Percentiles rank a stretch among this genome's conserved stretches.
Conservation (phyloP, 2,329 filamentous ascomycete species). For the Mycosphaerelloides madeirae region DNA sequence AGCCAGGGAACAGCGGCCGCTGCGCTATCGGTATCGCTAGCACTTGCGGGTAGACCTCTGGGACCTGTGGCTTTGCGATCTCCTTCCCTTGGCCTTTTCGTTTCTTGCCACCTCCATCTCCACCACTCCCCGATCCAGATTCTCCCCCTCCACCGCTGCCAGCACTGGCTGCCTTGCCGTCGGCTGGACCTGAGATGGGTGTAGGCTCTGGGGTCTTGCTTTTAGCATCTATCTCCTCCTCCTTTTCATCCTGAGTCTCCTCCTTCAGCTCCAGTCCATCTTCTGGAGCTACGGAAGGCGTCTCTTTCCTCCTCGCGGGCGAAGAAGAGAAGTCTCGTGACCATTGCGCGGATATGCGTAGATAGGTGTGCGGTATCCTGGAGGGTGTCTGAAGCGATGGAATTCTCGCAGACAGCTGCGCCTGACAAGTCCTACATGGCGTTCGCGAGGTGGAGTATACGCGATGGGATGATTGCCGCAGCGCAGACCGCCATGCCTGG, state of each 20-base stretch:
- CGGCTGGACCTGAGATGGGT: constrained; percentile 50
- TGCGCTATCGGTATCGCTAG: constrained; percentile 95
- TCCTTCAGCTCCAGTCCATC: constrained; percentile 39
- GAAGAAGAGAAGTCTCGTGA: constrained; percentile 39
- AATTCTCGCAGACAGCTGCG: constrained; percentile 17
- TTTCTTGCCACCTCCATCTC: constrained; percentile 62
- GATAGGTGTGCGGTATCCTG: constrained; percentile 18
- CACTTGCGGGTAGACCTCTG: constrained; percentile 94
- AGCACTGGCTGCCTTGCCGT: constrained; percentile 57
- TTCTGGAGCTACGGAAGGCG: constrained; percentile 46
- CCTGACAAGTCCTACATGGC: constrained; percentile 25
- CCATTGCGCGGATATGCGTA: constrained; percentile 18
- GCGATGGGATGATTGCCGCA: constrained; percentile 28
- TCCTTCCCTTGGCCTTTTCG: constrained; percentile 66
- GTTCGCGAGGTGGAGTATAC: constrained; percentile 25
- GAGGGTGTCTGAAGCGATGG: constrained; percentile 16
- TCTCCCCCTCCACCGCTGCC: constrained; percentile 48
- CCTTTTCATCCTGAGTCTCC: constrained; percentile 39
- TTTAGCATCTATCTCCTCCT: constrained; percentile 42
- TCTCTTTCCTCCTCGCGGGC: constrained; percentile 51
- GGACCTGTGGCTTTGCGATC: constrained; percentile 81
- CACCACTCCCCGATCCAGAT: constrained; percentile 29
- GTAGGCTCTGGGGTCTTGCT: constrained; percentile 46
- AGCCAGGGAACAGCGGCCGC: constrained; percentile 89
- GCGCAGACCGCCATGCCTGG: constrained; percentile 60